A percentile compares a stretch with the other conserved stretches of the same genome.
These are phyloP conservation scores for Boletus subluridellus DNA, from an alignment of 1,284 basidiomycete species.

Conservation along the genomic window DNA sequence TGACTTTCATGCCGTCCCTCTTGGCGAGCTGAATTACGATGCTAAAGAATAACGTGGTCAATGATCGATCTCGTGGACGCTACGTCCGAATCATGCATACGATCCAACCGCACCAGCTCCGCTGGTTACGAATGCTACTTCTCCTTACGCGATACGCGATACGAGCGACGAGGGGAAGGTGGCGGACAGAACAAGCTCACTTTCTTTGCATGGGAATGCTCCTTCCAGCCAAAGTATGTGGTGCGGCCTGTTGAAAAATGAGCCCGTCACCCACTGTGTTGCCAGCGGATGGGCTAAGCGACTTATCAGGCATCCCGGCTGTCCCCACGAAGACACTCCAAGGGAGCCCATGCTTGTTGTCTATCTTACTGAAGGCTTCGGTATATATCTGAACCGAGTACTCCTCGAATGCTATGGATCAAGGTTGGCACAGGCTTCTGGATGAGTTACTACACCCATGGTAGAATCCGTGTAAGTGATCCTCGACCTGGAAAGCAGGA, in stretches of 20 bases:
- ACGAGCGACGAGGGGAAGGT: not conserved
- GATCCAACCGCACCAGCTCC: conserved; percentile 14
- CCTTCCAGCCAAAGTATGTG: conserved; percentile 15
- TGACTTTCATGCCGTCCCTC: conserved; percentile 35
- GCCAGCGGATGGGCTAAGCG: not conserved
- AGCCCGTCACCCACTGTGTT: not conserved
- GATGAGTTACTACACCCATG: not conserved
- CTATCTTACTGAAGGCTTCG: conserved; percentile 2
- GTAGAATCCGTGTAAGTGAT: not conserved
- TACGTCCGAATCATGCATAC: not conserved
- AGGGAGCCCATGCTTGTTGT: conserved; percentile 9
- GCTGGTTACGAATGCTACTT: conserved; percentile 8
- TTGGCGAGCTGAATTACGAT: conserved; percentile 33
- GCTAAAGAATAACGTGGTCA: not conserved
- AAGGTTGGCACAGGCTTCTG: not conserved
- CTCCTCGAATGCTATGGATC: conserved; percentile 8
- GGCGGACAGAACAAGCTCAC: not conserved
- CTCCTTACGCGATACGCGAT: not conserved
- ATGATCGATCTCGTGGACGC: not conserved
- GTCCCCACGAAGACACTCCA: conserved; percentile 15
- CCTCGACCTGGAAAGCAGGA: not conserved
- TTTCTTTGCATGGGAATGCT: conserved; percentile 12
- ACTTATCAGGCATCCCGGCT: conserved; percentile 8
- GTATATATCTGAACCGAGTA: conserved; percentile 4
- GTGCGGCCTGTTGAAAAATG: conserved; percentile 4